Conservation (phyloP, 2,329 filamentous ascomycete species). For the Colletotrichum tanaceti region DNA sequence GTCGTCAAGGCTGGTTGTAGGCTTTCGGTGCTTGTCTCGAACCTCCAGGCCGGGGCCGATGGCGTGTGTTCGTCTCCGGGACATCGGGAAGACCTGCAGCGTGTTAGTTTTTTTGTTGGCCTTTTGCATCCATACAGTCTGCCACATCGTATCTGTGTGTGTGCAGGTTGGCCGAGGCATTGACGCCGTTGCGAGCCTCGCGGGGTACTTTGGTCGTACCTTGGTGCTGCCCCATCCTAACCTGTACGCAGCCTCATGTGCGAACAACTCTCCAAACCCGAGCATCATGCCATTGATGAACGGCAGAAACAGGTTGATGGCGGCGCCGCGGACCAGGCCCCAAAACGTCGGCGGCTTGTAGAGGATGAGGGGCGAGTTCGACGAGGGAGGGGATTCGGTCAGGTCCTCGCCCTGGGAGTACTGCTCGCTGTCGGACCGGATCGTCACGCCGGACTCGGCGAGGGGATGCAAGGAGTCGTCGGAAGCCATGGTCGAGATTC, state of each 20-base stretch:
- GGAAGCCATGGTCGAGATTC: slow-evolving; percentile 60
- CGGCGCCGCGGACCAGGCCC: slow-evolving; percentile 85
- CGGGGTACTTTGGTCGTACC: slow-evolving; percentile 65
- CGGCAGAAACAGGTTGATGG: slow-evolving; percentile 94
- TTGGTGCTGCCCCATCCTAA: slow-evolving; percentile 95
- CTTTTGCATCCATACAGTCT: neutral
- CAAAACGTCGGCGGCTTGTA: slow-evolving; percentile 91
- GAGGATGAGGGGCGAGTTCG: slow-evolving; percentile 78
- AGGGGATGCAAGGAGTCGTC: slow-evolving; percentile 62
- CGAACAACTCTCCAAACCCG: slow-evolving; percentile 95
- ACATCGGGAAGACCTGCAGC: slow-evolving; percentile 66
- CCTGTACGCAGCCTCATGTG: slow-evolving; percentile 93
- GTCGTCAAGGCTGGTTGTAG: slow-evolving; percentile 70
- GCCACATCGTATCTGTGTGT: neutral
- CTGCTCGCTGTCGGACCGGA: slow-evolving; percentile 85
- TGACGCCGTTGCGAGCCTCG: neutral
- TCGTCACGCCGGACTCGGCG: slow-evolving; percentile 79
- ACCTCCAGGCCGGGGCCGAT: slow-evolving; percentile 88
- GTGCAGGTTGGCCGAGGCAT: neutral
- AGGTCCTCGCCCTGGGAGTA: slow-evolving; percentile 76
- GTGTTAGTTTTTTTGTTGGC: slow-evolving; percentile 4
- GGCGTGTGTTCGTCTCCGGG: slow-evolving; percentile 71
- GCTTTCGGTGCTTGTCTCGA: slow-evolving; percentile 71
- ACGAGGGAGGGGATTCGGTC: slow-evolving; percentile 70
- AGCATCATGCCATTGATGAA: slow-evolving; percentile 99